These are phyloP conservation scores for Fraxinus floribunda DNA, from an alignment of 305 asterid genomes.

Conservation along the genomic window DNA sequence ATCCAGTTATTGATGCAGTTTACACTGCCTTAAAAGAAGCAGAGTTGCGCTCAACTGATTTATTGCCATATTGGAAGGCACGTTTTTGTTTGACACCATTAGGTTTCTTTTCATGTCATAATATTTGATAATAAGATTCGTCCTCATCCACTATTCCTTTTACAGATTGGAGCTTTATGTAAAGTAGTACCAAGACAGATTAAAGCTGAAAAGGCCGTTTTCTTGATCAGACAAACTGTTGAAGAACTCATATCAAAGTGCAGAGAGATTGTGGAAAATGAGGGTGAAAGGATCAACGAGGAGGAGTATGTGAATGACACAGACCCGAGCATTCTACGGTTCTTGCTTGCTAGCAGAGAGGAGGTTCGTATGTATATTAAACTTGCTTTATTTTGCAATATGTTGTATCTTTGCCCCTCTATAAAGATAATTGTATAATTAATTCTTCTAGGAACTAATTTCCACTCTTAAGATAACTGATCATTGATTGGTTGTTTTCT, in stretches of 20 bases:
- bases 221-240: slow-evolving; percentile 67
- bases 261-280: slow-evolving; percentile 72
- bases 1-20: slow-evolving; percentile 90
- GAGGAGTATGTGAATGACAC: slow-evolving; percentile 82
- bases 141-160: slow-evolving; percentile 3
- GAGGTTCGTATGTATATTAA: slow-evolving; percentile 47
- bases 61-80: slow-evolving; percentile 95
- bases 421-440: background rate
- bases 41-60: slow-evolving; percentile 79
- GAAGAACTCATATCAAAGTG: slow-evolving; percentile 82
- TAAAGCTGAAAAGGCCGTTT: slow-evolving; percentile 83
- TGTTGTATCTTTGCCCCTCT: background rate
- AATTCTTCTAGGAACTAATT: background rate
- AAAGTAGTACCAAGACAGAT: slow-evolving; percentile 80
- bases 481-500: background rate
- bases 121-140: slow-evolving; percentile 1
- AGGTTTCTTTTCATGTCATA: background rate
- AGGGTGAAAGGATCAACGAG: slow-evolving; percentile 82
- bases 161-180: slow-evolving; percentile 71
- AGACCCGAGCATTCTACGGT: slow-evolving; percentile 91
- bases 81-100: slow-evolving; percentile 26
- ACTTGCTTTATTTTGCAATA: slow-evolving; percentile 8
- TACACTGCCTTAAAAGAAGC: slow-evolving; percentile 93
- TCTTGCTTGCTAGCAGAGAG: slow-evolving; percentile 96
- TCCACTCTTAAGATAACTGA: background rate